A percentile compares a stretch with the other conserved stretches of the same genome.
phyloP scores from a whole-genome alignment of 2,329 filamentous ascomycete genomes.

The Tolypocladium pustulatum region DNA sequence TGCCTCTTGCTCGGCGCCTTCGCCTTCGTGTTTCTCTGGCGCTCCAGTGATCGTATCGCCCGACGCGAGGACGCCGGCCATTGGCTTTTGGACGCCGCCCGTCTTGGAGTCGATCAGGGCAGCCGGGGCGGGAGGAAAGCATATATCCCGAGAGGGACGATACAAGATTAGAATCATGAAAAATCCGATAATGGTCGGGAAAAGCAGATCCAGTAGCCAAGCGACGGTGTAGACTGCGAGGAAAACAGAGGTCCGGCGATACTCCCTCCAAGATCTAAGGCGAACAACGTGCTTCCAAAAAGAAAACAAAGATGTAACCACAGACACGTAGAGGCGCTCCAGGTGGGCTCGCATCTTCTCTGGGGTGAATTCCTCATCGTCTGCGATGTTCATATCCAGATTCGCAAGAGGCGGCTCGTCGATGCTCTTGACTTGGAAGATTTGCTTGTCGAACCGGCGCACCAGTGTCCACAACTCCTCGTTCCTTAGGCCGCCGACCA shows the following conservation, averaged over 20 bases:
- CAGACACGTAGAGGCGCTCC: constrained; percentile 73
- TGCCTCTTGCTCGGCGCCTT: constrained; percentile 75
- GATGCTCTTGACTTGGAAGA: constrained; percentile 59
- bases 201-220: constrained; percentile 63
- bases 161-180: constrained; percentile 57
- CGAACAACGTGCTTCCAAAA: constrained; percentile 66
- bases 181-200: constrained; percentile 48
- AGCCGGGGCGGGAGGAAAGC: constrained; percentile 71
- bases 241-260: constrained; percentile 55
- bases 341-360: constrained; percentile 71
- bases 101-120: constrained; percentile 59
- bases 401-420: constrained; percentile 42
- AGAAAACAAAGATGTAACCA: constrained; percentile 55
- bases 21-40: constrained; percentile 72
- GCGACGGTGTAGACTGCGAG: constrained; percentile 45
- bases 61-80: constrained; percentile 64
- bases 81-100: constrained; percentile 68
- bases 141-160: constrained; percentile 46
- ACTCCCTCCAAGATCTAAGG: constrained; percentile 71
- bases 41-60: constrained; percentile 71
- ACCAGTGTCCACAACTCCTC: constrained; percentile 65
- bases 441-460: constrained; percentile 63
- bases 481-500: constrained; percentile 60
- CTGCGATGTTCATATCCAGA: constrained; percentile 69
- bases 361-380: constrained; percentile 75